Base-by-base conservation (phyloP, 2,329 filamentous ascomycete genomes). In the Diplodia seriata region DNA sequence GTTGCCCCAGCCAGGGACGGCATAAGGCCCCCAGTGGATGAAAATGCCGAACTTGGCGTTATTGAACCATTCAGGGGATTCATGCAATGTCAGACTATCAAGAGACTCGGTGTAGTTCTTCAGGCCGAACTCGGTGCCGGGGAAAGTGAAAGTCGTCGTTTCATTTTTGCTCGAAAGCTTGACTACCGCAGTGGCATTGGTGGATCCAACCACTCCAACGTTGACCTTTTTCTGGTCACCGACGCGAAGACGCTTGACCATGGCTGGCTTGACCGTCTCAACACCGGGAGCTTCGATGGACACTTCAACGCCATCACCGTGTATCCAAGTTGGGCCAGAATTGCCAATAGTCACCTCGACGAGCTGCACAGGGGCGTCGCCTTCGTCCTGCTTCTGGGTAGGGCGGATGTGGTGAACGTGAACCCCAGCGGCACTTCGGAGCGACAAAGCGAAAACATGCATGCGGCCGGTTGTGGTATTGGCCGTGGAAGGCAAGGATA, bases 11-110 rank as follows among this genome's bases (percentile, higher is more conserved):
- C 82, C 85, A 0, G 86, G 83, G 0, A 87, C 85, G 0, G 84
- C 75, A 70, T 87, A 88, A 0, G 82, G 77, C 0, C 86, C 86
- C 85, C 86, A 88, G 69, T 88, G 86, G 50, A 88, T 85, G 71
- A 89, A 88, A 47, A 88, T 88, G 0, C 86, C 86, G 69, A 80
- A 88, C 68, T 89, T 88, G 26, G 79, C 83, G 51, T 82, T 79
- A 66, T 85, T 80, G 70, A 82, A 88, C 86, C 86, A 88, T 5
- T 80, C 77, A 0, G 85, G 85, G 15, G 81, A 80, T 72, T 83
- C 81, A 62, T 82, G 80, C 77, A 61, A 76, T 80, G 3, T 74
- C 77, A 14, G 76, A 69, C 54, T 79, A 72, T 67, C 78, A 79
- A 3, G 68, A 50, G 6, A 69, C 68, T 68, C 62, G 26, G 67